Evolutionary conservation across 768 basidiomycete species (phyloP), one percentile per base, ranked within the genome.

Genomic region (Phaffia tasmanica): DNA sequence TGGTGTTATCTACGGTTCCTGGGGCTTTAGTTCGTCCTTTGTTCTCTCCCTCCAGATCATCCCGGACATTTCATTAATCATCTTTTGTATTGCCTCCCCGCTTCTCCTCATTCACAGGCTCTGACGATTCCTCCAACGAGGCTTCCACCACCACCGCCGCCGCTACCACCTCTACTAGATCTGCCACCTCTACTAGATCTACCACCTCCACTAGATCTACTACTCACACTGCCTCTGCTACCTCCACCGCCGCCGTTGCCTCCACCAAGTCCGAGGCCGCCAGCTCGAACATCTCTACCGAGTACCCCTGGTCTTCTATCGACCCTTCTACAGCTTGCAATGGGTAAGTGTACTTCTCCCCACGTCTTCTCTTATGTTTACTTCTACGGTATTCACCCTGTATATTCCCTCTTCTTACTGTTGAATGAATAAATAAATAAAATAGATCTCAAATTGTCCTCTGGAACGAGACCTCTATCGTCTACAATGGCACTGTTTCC

Each of bases 61-160:
- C 21, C 46, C 29, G 35, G 50, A 32, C 47, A 3, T 42, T 42
- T 42, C 35, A 11, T 42, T 42, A 11, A 42, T 11, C 35, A 42
- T n/a, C 35, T 42, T 11, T 11, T 42, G 35, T 42, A 11, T 11
- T 42, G 35, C 11, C 35, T 42, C 35, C 11, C 35, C 35, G 35
- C 35, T 42, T 42, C 35, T 42, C 30, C 32, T 42, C 42, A 47
- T 49, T 46, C 35, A 35, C 19, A 27, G 27, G 29, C 49, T n/a
- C 14, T 51, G n/a, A 50, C 62, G 14, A 30, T 53, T 32, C 62
- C 32, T 65, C 23, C 48, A 61, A 48, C 46, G 30, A 48, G 42
- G 64, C 54, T 16, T 49, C 64, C 50, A 65, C 64, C 19, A 65
- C 64, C 27, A 58, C 64, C n/a, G 42, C 32, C 19, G 42, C 58